These are phyloP conservation scores for Leptomonas pyrrhocoris DNA, from an alignment of 208 protist genomes.

Conservation along the genomic window DNA sequence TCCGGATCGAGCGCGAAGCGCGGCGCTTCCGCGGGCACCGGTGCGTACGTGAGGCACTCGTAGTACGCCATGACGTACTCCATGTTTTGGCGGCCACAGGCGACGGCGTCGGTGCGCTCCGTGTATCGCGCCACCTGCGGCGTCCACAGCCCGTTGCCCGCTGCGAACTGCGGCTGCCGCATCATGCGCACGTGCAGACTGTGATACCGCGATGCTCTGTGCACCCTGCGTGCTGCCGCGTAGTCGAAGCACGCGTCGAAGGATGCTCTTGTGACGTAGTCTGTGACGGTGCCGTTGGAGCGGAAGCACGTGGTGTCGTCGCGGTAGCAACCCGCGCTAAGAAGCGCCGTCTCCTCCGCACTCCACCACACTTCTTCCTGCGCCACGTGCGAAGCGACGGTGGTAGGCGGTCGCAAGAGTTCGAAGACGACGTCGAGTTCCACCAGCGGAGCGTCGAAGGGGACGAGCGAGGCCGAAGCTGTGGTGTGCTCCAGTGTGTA, in stretches of 20 bases:
- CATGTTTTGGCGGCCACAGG: conserved; percentile 3
- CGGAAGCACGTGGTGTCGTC: conserved; percentile 11
- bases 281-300: conserved; percentile 2
- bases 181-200: conserved; percentile 14
- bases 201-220: neutral
- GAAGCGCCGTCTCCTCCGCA: neutral
- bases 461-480: neutral
- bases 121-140: conserved; percentile 15
- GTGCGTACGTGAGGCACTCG: conserved; percentile 12
- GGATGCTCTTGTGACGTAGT: conserved; percentile 3
- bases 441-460: neutral
- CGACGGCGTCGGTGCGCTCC: neutral
- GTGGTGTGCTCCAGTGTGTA: conserved; percentile 5
- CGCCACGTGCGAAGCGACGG: neutral
- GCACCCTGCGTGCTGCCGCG: neutral
- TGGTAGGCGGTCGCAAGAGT: neutral
- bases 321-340: conserved; percentile 14
- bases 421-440: neutral
- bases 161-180: neutral
- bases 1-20: neutral
- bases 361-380: conserved; percentile 35
- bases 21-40: too few relatives aligned
- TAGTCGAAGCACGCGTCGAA: neutral
- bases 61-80: conserved; percentile 34
- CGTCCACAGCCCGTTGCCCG: neutral